Evolutionary conservation across 331 rosid genomes (phyloP), one percentile per base, ranked within the genome.

Genomic region (Malus hybrid): DNA sequence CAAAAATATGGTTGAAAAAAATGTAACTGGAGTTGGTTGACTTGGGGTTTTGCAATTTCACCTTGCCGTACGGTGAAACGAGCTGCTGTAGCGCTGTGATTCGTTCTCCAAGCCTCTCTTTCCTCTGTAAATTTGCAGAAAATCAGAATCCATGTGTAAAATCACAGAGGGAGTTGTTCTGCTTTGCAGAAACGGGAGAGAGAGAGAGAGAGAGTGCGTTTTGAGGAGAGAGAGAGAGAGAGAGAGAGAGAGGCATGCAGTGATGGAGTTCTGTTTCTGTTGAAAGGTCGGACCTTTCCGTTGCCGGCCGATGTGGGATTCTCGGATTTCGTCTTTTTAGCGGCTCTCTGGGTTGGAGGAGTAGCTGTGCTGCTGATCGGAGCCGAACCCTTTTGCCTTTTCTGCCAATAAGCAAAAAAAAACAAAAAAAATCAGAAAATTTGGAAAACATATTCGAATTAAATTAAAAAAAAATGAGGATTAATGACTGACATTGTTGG

Each of bases 51-150:
- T n/a, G 15, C 3, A 50, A 22, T 67, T 66, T 57, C 34, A 94
- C 99, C 95, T 94, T 92, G 74, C 99, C 99, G 74, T 92, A 94
- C 12, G 99, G 99, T 71, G 99, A 94, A 73, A 92, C 99, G 16
- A 94, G 92, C 55, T 94, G 92, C 73, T 94, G 99, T 48, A 94
- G 77, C 4, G 96, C 85, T 72, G 90, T 80, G 75, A 92, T 84
- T 83, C 97, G 70, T 70, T 94, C 96, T 16, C 97, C 97, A 0
- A 94, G 83, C 86, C 81, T 92, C 91, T 92, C 99, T 67, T 90
- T 94, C 69, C 85, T 92, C 97, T 92, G 69, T n/a, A 0, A 77
- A 5, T 36, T 44, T 63, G 52, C 76, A 60, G 10, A 22, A 74
- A 61, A 73, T 12, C 33, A 27, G 8, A 39, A 2, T 11, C 24